Conservation (phyloP, 2,329 filamentous ascomycete genomes). For the Pseudogymnoascus verrucosus region DNA sequence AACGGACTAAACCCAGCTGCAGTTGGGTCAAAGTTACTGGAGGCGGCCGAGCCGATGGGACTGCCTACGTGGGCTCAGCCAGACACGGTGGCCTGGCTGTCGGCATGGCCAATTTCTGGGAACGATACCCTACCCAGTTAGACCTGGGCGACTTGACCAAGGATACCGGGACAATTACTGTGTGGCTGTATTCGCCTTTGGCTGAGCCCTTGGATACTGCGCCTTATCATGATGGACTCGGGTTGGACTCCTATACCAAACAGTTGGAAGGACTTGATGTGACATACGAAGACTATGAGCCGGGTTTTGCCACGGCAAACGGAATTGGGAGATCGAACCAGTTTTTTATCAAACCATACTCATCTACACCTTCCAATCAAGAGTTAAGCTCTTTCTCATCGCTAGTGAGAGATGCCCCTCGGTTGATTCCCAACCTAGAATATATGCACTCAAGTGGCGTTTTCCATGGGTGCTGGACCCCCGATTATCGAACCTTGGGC, state of each 20-base stretch:
- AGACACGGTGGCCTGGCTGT: constrained; percentile 50
- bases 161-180: constrained; percentile 43
- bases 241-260: constrained; percentile 46
- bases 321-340: constrained; percentile 53
- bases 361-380: constrained; percentile 42
- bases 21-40: constrained; percentile 51
- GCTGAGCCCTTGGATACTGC: constrained; percentile 48
- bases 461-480: constrained; percentile 47
- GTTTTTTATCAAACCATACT: constrained; percentile 44
- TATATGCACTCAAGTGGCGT: constrained; percentile 44
- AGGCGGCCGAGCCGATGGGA: constrained; percentile 45
- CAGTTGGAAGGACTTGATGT: constrained; percentile 53
- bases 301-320: constrained; percentile 45
- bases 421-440: constrained; percentile 38
- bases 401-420: constrained; percentile 44
- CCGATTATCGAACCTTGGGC: constrained; percentile 26
- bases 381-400: constrained; percentile 36
- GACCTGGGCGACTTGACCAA: constrained; percentile 45
- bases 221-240: constrained; percentile 50
- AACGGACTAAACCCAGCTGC: constrained; percentile 48
- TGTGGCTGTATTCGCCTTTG: constrained; percentile 53
- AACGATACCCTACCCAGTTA: constrained; percentile 52
- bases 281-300: constrained; percentile 56
- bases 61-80: constrained; percentile 51
- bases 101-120: constrained; percentile 54